Conservation (phyloP, 352 stramenopile genomes). For the Salisapilia sapeloensis region DNA sequence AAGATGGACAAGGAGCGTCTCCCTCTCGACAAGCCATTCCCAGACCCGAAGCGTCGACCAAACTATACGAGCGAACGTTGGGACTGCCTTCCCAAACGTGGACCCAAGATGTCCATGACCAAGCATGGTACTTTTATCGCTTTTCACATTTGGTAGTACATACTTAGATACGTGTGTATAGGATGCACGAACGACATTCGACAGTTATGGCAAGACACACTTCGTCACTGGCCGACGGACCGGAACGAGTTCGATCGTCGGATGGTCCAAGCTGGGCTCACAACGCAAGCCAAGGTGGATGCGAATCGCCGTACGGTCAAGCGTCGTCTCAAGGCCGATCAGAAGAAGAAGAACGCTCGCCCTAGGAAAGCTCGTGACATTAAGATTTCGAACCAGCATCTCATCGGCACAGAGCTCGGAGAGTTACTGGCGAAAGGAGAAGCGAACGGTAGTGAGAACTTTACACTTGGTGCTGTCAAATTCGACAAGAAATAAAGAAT, state of each 20-base stretch:
- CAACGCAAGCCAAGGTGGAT: constrained; percentile 71
- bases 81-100: constrained; percentile 50
- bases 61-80: constrained; percentile 47
- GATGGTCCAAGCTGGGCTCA: constrained; percentile 62
- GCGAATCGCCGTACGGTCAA: constrained; percentile 60
- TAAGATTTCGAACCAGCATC: constrained; percentile 80
- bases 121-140: constrained; percentile 38
- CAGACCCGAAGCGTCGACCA: constrained; percentile 34
- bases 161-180: constrained; percentile 5
- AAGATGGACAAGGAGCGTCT: constrained; percentile 75
- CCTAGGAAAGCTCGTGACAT: constrained; percentile 74
- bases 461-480: constrained; percentile 66
- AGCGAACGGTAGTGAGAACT: constrained; percentile 44
- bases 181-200: constrained; percentile 75
- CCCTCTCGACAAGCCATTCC: constrained; percentile 60
- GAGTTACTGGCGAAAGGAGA: constrained; percentile 68
- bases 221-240: constrained; percentile 52
- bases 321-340: constrained; percentile 64
- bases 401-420: constrained; percentile 73
- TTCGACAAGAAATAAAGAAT: constrained; percentile 66
- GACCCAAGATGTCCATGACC: constrained; percentile 55
- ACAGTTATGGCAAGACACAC: constrained; percentile 64
- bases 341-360: constrained; percentile 50
- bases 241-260: constrained; percentile 63
- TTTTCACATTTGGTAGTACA: constrained; percentile 1